Percentiles rank a stretch among this genome's conserved stretches.
These are phyloP conservation scores for Fusarium staphyleae DNA, from an alignment of 2,329 filamentous ascomycete genomes.

Conservation along the genomic window DNA sequence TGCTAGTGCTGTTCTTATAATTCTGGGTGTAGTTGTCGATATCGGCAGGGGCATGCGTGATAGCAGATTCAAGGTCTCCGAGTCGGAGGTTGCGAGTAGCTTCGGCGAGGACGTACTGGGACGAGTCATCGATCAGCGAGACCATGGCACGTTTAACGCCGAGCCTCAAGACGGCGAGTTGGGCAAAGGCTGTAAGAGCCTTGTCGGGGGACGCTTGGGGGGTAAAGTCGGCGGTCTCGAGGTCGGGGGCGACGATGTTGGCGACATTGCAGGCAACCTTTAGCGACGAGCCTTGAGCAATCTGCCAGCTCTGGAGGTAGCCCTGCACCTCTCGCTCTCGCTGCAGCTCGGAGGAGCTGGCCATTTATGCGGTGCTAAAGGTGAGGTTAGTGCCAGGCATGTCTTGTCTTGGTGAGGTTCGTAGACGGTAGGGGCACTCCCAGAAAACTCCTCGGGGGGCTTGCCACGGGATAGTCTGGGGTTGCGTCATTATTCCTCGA, in stretches of 20 bases:
- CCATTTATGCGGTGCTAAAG: slow-evolving; percentile 26
- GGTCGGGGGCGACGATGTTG: slow-evolving; percentile 41
- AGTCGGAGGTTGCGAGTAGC: slow-evolving; percentile 56
- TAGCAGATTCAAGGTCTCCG: slow-evolving; percentile 37
- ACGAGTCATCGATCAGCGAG: slow-evolving; percentile 54
- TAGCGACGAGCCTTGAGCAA: slow-evolving; percentile 44
- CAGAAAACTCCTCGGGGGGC: background rate
- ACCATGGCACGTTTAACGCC: slow-evolving; percentile 57
- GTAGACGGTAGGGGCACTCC: background rate
- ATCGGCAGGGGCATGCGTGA: background rate
- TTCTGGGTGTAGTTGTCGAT: background rate
- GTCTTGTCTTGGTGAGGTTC: slow-evolving; percentile 16
- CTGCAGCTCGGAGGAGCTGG: slow-evolving; percentile 40
- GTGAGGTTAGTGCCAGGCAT: slow-evolving; percentile 8
- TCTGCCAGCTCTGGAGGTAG: slow-evolving; percentile 44
- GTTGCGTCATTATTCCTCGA: background rate
- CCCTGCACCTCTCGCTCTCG: slow-evolving; percentile 45
- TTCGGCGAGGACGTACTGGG: slow-evolving; percentile 60
- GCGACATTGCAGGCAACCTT: slow-evolving; percentile 45
- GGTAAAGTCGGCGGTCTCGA: slow-evolving; percentile 43
- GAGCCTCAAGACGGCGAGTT: slow-evolving; percentile 58
- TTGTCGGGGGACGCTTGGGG: slow-evolving; percentile 47
- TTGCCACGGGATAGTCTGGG: background rate
- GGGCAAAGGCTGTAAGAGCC: slow-evolving; percentile 56
- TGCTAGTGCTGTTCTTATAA: background rate